Conservation (phyloP, 106 monocot genomes). For the Dendrobium huoshanense region DNA sequence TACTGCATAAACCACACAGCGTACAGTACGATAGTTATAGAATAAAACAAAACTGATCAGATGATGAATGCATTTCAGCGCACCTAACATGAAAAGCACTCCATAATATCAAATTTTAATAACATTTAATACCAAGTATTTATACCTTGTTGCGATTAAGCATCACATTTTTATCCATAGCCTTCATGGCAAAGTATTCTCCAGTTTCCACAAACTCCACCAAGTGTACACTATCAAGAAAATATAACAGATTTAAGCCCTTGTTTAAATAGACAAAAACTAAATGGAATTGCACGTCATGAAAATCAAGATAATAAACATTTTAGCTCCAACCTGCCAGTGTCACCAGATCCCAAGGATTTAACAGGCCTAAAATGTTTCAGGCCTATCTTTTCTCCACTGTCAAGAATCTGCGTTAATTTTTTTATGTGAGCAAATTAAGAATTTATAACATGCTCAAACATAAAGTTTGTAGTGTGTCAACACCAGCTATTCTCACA, state of each 20-base stretch:
- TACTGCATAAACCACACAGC: background rate
- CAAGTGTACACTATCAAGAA: conserved; percentile 77
- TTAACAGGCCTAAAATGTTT: conserved; percentile 89
- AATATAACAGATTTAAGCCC: background rate
- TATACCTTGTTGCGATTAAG: conserved; percentile 96
- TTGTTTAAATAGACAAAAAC: background rate
- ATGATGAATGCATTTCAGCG: background rate
- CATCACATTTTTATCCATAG: conserved; percentile 97
- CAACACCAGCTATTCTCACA: conserved; percentile 2
- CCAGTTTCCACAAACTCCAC: conserved; percentile 86
- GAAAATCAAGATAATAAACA: background rate
- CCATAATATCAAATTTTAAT: background rate
- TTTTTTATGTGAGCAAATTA: background rate
- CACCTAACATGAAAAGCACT: background rate
- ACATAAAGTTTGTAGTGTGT: background rate
- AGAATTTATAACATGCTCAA: background rate
- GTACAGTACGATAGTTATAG: background rate
- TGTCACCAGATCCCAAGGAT: conserved; percentile 92
- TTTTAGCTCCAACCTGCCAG: conserved; percentile 64
- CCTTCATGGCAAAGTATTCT: conserved; percentile 90
- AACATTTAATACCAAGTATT: background rate
- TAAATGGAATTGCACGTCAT: background rate
- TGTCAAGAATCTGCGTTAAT: conserved; percentile 55
- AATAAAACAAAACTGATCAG: background rate
- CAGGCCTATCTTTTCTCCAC: conserved; percentile 62